Evolutionary conservation across 768 basidiomycete species (phyloP), one percentile per base, ranked within the genome.

Genomic region (Termitomyces sp.): DNA sequence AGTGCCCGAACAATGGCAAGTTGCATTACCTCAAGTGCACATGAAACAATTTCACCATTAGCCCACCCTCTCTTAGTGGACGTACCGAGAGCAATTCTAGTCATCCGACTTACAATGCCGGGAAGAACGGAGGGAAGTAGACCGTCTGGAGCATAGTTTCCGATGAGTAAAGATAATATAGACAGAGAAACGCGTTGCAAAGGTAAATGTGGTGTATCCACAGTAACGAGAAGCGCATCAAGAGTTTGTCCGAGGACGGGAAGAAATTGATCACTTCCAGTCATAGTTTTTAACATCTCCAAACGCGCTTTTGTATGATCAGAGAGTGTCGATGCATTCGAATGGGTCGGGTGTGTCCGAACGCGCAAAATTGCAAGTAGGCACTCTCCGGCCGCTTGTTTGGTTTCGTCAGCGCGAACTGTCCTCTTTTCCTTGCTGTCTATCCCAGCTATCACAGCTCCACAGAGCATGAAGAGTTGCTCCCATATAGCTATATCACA

Each of bases 201-300:
- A n/a, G 81, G 70, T 4, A 81, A 70, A 61, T 86, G 77, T 6
- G 74, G 74, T 4, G 91, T 87, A 53, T 78, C 74, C 1, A 87
- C 74, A 12, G 82, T 77, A 13, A 67, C 70, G 51, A 96, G 76
- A n/a, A 95, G 75, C 6, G 85, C 83, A 62, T 89, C 85, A 41
- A 97, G 72, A 11, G 90, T 91, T 70, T 91, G 91, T 13, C 94
- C 95, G 33, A 95, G 73, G 42, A 96, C 78, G 6, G 95, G 89
- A 37, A 88, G 75, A 65, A 92, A 86, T 58, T 76, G 78, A 41
- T 72, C 50, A 18, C 78, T 71, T 42, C 75, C 78, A 1, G 82
- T 72, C 55, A 83, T 73, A 41, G 75, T 74, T 54, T 77, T 70
- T 30, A 87, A 71, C 56, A 72, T 67, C 16, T 59, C 60, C 9